Conservation (phyloP, 768 basidiomycete species). For the Erythrobasidium yunnanense region DNA sequence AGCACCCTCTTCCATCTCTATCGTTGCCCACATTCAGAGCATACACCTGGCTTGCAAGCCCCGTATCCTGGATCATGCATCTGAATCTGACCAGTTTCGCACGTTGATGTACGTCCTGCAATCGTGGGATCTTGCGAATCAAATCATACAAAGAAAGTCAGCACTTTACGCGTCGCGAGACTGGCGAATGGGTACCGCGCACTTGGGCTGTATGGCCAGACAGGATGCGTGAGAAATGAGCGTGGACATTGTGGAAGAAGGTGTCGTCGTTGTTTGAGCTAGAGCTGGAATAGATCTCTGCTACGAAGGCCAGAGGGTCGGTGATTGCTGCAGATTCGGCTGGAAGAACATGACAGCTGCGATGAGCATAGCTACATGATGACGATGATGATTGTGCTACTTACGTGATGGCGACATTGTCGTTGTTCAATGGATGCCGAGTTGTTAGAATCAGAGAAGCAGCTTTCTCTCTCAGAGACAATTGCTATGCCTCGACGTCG, state of each 20-base stretch:
- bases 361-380: too few species aligned
- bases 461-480: too few species aligned
- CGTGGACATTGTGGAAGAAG: not conserved
- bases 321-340: not conserved
- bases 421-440: too few species aligned
- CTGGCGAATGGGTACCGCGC: not conserved
- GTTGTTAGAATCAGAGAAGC: too few species aligned
- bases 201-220: slow-evolving; percentile 1
- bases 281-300: not conserved
- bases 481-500: not conserved
- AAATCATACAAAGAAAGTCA: not conserved
- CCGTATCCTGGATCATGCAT: slow-evolving; percentile 40
- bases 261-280: not conserved
- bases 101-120: not conserved
- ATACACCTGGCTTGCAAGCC: slow-evolving; percentile 37
- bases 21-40: slow-evolving; percentile 2
- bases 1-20: not conserved
- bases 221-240: slow-evolving; percentile 1
- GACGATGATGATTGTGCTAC: too few species aligned
- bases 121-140: slow-evolving; percentile 2
- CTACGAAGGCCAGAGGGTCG: not conserved
- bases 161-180: not conserved
- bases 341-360: too few species aligned
- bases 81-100: slow-evolving; percentile 36
- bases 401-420: too few species aligned